Conservation (phyloP, 768 basidiomycete species). For the Kondoa subrosea region DNA sequence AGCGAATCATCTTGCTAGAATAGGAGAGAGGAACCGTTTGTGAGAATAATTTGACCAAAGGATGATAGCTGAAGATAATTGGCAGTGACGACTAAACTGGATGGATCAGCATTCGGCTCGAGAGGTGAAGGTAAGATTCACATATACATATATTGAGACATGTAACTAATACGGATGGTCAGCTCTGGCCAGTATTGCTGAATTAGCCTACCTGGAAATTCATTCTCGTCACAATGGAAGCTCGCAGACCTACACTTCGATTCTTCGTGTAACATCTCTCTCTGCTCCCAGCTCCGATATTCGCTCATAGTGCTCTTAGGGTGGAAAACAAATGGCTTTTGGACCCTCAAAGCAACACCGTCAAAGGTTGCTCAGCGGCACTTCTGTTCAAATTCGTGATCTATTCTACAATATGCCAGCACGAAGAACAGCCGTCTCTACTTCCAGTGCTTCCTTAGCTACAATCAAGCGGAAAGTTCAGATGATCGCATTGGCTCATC, state of each 20-base stretch:
- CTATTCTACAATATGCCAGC: slow-evolving; percentile 53
- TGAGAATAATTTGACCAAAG: slow-evolving; percentile 36
- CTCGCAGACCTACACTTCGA: slow-evolving; percentile 1
- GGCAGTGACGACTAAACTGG: slow-evolving; percentile 32
- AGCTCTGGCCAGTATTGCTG: slow-evolving; percentile 67
- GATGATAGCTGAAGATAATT: slow-evolving; percentile 35
- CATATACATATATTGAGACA: neutral
- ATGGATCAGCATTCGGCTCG: slow-evolving; percentile 62
- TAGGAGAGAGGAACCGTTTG: slow-evolving; percentile 58
- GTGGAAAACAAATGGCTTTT: slow-evolving; percentile 4
- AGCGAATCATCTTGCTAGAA: slow-evolving; percentile 42
- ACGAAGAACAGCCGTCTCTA: slow-evolving; percentile 12
- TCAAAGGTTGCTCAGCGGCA: slow-evolving; percentile 40
- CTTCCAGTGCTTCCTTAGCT: neutral
- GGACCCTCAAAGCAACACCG: slow-evolving; percentile 1
- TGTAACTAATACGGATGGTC: neutral
- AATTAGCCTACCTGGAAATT: slow-evolving; percentile 64
- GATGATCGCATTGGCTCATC: neutral
- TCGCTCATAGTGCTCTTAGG: neutral
- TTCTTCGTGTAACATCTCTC: slow-evolving; percentile 2
- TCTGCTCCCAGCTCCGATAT: neutral
- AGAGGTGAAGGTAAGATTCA: slow-evolving; percentile 62
- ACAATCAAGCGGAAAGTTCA: neutral
- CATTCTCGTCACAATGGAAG: slow-evolving; percentile 46
- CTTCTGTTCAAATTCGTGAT: slow-evolving; percentile 67